Evolutionary conservation across 352 stramenopile species (phyloP).

Genomic region (Phytopythium vexans): DNA sequence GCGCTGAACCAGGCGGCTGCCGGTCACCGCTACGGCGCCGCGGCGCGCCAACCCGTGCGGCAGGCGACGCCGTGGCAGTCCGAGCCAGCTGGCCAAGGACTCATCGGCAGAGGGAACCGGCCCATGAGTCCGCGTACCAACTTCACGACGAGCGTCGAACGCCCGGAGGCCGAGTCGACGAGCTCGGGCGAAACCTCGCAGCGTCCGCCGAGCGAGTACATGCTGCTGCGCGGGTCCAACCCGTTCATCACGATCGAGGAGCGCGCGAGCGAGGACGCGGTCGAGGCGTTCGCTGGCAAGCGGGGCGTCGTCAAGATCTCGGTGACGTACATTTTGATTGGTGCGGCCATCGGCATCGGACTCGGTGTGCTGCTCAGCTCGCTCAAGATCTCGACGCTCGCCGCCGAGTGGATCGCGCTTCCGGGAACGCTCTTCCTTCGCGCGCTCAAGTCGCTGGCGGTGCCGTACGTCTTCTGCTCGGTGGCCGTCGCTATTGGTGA

Average conservation of each 20-base stretch:
- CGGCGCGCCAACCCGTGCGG: background rate
- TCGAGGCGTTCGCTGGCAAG: conserved; percentile 27
- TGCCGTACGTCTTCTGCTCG: conserved; percentile 81
- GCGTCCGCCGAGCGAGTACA: conserved; percentile 3
- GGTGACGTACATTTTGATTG: conserved; percentile 44
- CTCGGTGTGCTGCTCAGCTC: conserved; percentile 47
- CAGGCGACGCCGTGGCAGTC: background rate
- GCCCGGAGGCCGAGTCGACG: background rate
- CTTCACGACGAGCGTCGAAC: conserved; percentile 36
- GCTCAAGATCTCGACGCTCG: conserved; percentile 31
- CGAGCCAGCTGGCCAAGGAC: background rate
- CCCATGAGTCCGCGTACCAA: conserved; percentile 34
- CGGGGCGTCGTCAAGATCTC: conserved; percentile 36
- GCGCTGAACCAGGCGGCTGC: conserved; percentile 13
- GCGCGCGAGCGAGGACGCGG: conserved; percentile 16
- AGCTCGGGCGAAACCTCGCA: background rate
- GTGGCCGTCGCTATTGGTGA: conserved; percentile 71
- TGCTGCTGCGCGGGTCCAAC: conserved; percentile 8
- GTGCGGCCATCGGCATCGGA: conserved; percentile 39
- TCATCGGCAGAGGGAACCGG: conserved; percentile 7
- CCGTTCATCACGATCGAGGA: conserved; percentile 33
- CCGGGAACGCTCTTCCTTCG: conserved; percentile 71
- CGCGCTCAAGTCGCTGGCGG: conserved; percentile 63
- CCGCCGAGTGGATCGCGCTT: conserved; percentile 52
- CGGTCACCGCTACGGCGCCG: no score